These are phyloP conservation scores for Globisporangium solare DNA, from an alignment of 352 stramenopile species.

Conservation along the genomic window DNA sequence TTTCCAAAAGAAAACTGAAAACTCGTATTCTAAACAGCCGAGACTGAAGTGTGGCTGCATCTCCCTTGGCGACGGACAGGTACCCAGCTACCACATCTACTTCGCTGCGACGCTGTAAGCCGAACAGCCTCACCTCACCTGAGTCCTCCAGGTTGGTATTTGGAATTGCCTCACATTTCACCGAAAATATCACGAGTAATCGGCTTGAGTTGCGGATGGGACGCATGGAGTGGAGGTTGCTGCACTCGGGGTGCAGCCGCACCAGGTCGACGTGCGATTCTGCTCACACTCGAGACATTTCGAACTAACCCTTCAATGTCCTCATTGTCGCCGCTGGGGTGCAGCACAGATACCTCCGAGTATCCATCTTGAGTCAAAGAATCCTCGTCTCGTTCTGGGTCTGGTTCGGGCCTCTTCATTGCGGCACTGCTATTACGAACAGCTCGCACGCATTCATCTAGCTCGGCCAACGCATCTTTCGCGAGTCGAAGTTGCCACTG, in stretches of 20 bases:
- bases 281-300: slow-evolving; percentile 17
- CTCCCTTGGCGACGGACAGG: too few species aligned
- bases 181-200: slow-evolving; percentile 41
- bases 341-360: slow-evolving; percentile 33
- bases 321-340: slow-evolving; percentile 20
- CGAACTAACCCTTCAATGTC: slow-evolving; percentile 48
- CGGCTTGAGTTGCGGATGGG: slow-evolving; percentile 21
- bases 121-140: too few species aligned
- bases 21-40: too few species aligned
- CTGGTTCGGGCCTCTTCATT: slow-evolving; percentile 11
- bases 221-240: not conserved
- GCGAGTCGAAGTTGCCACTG: slow-evolving; percentile 37
- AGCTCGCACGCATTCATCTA: slow-evolving; percentile 20
- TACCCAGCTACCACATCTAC: too few species aligned
- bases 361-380: slow-evolving; percentile 1
- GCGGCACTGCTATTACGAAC: slow-evolving; percentile 6
- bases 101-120: too few species aligned
- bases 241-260: slow-evolving; percentile 5
- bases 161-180: slow-evolving; percentile 6
- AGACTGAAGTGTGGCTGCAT: too few species aligned
- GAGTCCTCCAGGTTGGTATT: too few species aligned
- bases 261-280: slow-evolving; percentile 7
- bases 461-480: slow-evolving; percentile 24
- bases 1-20: too few species aligned
- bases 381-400: slow-evolving; percentile 27